Percentiles rank a stretch among this genome's conserved stretches.
Conservation (phyloP, 179 eudicot genomes). For the Silene noctiflora region DNA sequence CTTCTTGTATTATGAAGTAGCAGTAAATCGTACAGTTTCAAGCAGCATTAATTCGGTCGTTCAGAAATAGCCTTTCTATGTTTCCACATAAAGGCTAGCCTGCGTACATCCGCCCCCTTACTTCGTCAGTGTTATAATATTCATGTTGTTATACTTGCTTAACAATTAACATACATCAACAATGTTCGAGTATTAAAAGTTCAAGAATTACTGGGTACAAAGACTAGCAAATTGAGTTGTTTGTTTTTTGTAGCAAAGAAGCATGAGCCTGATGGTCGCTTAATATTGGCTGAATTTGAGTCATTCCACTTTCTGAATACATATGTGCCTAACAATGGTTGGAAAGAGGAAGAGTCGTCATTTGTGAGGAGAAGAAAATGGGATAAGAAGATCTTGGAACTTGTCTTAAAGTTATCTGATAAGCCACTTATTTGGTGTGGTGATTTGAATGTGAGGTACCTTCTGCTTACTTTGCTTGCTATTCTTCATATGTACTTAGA, state of each 20-base stretch:
- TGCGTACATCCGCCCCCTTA: no score
- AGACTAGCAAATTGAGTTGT: background rate
- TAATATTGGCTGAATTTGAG: conserved; percentile 86
- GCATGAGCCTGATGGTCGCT: conserved; percentile 96
- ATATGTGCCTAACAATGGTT: conserved; percentile 94
- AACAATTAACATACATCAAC: no score
- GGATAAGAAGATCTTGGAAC: conserved; percentile 89
- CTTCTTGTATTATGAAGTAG: no score
- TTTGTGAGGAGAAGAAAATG: conserved; percentile 95
- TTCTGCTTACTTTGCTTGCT: conserved; percentile 21
- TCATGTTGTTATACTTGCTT: no score
- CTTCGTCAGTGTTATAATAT: no score
- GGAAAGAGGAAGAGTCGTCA: conserved; percentile 96
- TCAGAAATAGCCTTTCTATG: no score
- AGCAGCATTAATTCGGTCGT: no score
- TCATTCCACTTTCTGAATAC: conserved; percentile 76
- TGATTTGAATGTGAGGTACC: conserved; percentile 93
- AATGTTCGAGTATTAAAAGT: no score
- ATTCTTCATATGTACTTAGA: background rate
- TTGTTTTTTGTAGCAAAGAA: conserved; percentile 50
- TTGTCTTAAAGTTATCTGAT: conserved; percentile 65
- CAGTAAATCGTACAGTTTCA: no score
- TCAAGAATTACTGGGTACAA: background rate
- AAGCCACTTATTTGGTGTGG: conserved; percentile 98
- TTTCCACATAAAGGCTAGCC: no score